Base-by-base conservation (phyloP, 2,329 filamentous ascomycete genomes). In the Fusarium nygamai region DNA sequence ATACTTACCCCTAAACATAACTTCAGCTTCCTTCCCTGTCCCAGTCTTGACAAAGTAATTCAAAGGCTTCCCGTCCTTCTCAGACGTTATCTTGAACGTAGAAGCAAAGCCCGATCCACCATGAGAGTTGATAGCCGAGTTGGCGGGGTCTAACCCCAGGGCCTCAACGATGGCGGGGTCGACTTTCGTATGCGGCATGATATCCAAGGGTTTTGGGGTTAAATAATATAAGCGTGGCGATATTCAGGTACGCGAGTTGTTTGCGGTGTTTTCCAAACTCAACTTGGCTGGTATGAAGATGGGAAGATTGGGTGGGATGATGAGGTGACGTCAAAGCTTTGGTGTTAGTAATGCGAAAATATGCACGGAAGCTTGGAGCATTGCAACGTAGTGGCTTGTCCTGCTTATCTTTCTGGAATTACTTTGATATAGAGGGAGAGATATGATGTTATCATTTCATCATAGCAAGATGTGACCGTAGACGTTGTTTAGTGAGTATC, bases 11-110 rank as follows among this genome's bases (percentile, higher is more conserved):
- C 85, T 84, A 79, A 95, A 95, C 93, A 95, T 95, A 41, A 87
- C 73, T 53, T 89, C 87, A 0, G 92, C 88, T 24, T 88, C 87
- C 6, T 83, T 79, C 0, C 91, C 92, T 9, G 81, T 83, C 1
- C 91, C 92, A 0, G 88, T 93, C 82, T 96, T 95, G 82, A 95
- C 88, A 80, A 95, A 96, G 78, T 88, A 95, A 27, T 85, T 83
- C 73, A 84, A 85, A 3, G 86, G 83, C 48, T 83, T 83, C 36
- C 88, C 89, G 75, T 90, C 83, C 22, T 81, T 73, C 7, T 84
- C 81, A 7, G 83, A 81, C 20, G 83, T 83, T 60, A 88, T 78
- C 79, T 91, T 93, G 65, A 88, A 92, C 0, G 92, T 93, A 0
- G 90, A 91, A 3, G 92, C 86, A 72, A 93, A 93, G 47, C 91